Conservation (phyloP, 2,329 filamentous ascomycete genomes). For the Chaetomium strumarium region DNA sequence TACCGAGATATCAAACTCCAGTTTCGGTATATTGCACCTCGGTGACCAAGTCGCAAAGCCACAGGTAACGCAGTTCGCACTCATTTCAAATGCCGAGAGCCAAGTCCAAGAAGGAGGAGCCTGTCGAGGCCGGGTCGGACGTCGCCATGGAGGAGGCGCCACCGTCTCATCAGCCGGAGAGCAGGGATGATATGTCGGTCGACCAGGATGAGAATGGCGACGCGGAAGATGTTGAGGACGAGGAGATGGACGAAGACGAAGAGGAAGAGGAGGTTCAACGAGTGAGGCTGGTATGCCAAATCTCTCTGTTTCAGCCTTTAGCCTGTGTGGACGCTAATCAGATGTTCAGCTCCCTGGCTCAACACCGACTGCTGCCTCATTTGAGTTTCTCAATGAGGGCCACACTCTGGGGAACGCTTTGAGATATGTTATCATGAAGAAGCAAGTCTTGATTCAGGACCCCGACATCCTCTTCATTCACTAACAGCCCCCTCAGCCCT, state of each 20-base stretch:
- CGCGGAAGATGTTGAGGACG: conserved; percentile 32
- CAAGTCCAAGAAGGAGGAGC: conserved; percentile 28
- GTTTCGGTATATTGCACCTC: conserved; percentile 3
- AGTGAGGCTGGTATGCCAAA: conserved; percentile 51
- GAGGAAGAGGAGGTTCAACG: conserved; percentile 48
- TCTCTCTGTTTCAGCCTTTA: not conserved
- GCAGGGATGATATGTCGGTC: conserved; percentile 28
- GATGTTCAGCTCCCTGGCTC: conserved; percentile 68
- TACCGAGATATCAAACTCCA: not conserved
- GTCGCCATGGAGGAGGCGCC: conserved; percentile 41
- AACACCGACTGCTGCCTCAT: conserved; percentile 82
- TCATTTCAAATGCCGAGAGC: conserved; percentile 36
- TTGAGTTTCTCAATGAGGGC: conserved; percentile 89
- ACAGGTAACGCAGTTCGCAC: not conserved
- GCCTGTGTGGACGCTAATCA: conserved; percentile 13
- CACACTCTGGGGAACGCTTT: conserved; percentile 94
- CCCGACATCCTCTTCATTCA: not conserved
- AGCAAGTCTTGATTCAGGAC: conserved; percentile 52
- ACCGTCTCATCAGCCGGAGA: conserved; percentile 33
- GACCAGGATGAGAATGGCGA: conserved; percentile 29
- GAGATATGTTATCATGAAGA: conserved; percentile 97
- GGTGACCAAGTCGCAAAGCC: not conserved
- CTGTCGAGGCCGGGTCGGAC: conserved; percentile 25
- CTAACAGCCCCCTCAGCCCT: conserved; percentile 53
- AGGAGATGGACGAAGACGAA: conserved; percentile 34